Base-by-base conservation (phyloP, 305 asterid genomes). In the Salvia sclarea region DNA sequence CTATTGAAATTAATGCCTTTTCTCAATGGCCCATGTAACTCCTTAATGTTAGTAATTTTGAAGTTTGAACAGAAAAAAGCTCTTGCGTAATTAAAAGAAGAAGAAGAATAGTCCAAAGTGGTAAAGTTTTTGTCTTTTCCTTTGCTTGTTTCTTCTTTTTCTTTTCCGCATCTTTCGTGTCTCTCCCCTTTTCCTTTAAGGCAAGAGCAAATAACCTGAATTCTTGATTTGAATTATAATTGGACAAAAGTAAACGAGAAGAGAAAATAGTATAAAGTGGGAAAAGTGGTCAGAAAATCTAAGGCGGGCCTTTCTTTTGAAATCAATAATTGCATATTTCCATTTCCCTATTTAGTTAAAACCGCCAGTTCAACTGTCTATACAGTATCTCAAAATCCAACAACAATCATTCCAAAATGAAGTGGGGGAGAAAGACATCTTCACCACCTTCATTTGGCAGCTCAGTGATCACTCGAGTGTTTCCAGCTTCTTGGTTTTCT, bases 231-330 rank as follows among this genome's bases (percentile, higher is more conserved):
- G 28, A 62, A 40, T 37, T 60, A 4, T 21, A 43, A 43, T 41
- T 41, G 4, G 54, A 33, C 14, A 58, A 79, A 70, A 73, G 80
- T 41, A 43, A 54, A 13, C 30, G 74, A 64, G 61, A 57, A 50
- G 54, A 12, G 76, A 28, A 76, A 79, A 73, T 24, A 59, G 73
- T 60, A 64, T 64, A 81, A 79, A 78, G 86, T 55, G 76, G 72
- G 53, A 66, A 48, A 79, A 84, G 81, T 80, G 82, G 84, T 82
- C 88, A 89, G 94, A 81, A 75, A 75, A 85, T 77, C 82, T 82
- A 63, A 63, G 88, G 95, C 91, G 90, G 88, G 89, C 65, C 77
- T 83, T 85, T 85, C 81, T 82, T 92, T 90, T 84, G 86, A 83
- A 90, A 69, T 79, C 60, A 78, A 73, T 65, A 22, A 35, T 31